phyloP scores from a whole-genome alignment of 495 filamentous ascomycete species.

The Amniculicola lignicola region DNA sequence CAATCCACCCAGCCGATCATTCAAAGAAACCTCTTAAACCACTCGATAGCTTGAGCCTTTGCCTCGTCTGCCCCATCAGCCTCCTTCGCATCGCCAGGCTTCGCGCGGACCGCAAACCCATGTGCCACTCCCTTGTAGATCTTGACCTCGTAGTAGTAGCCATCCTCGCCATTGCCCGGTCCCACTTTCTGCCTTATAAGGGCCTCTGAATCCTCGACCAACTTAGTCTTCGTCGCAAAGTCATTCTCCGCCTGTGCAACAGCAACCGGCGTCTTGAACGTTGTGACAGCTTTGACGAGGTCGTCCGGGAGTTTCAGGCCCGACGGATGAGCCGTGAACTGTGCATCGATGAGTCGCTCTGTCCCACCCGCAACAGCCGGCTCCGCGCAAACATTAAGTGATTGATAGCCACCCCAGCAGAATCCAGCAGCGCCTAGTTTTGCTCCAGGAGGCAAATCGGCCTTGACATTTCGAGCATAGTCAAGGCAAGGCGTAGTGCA shows the following conservation, averaged over 20 bases:
- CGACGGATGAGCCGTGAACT: conserved; percentile 31
- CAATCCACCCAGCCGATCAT: no score
- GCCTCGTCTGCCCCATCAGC: conserved; percentile 17
- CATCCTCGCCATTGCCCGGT: conserved; percentile 14
- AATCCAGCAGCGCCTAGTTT: conserved; percentile 29
- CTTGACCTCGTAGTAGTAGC: conserved; percentile 18
- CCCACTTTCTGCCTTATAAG: conserved; percentile 17
- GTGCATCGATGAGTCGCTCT: conserved; percentile 22
- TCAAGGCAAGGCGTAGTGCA: conserved; percentile 6
- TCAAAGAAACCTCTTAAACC: conserved; percentile 27
- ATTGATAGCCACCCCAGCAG: conserved; percentile 32
- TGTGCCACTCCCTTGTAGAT: conserved; percentile 13
- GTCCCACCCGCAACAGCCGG: conserved; percentile 20
- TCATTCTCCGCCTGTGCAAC: conserved; percentile 22
- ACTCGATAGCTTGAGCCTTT: conserved; percentile 27
- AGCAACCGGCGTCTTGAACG: conserved; percentile 21
- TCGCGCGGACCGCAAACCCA: conserved; percentile 26
- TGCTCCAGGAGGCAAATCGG: conserved; percentile 23
- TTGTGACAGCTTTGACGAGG: conserved; percentile 25
- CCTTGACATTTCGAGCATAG: conserved; percentile 24
- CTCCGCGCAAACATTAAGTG: conserved; percentile 16
- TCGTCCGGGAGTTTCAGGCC: conserved; percentile 13
- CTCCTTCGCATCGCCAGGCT: conserved; percentile 7
- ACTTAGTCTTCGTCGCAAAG: conserved; percentile 16
- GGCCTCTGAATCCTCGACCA: conserved; percentile 20